Conservation (phyloP, 2,329 filamentous ascomycete species). For the Fusarium domesticum region DNA sequence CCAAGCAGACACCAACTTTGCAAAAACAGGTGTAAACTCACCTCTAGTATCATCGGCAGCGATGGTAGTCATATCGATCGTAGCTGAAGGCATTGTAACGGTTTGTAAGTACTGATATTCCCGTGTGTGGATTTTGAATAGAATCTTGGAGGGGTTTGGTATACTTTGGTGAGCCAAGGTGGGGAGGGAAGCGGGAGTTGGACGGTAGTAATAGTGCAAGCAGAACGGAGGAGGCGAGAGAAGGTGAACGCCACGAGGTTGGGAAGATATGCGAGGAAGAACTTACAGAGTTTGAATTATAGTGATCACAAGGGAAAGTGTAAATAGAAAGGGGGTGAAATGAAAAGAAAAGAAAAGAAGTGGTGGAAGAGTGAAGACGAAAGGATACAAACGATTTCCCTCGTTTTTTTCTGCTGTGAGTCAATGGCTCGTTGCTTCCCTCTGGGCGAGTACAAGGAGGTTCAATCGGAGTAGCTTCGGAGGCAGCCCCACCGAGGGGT, state of each 20-base stretch:
- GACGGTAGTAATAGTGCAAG: conserved; percentile 9
- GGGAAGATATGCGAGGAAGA: conserved; percentile 7
- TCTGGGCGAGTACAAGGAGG: conserved; percentile 2
- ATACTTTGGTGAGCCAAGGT: conserved; percentile 11
- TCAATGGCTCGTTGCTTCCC: conserved; percentile 16
- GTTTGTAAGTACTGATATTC: conserved; percentile 19
- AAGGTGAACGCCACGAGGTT: conserved; percentile 16
- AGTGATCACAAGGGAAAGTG: background rate
- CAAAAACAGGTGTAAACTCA: conserved; percentile 28
- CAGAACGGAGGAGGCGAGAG: conserved; percentile 11
- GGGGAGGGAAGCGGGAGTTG: conserved; percentile 2
- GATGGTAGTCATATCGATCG: conserved; percentile 40
- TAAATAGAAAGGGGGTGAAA: background rate
- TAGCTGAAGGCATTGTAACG: conserved; percentile 37
- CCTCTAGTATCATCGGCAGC: conserved; percentile 46
- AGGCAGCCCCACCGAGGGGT: conserved; percentile 31
- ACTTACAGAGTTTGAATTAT: background rate
- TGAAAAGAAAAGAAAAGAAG: background rate
- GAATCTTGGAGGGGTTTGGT: conserved; percentile 17
- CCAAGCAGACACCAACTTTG: background rate
- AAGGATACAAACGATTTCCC: conserved; percentile 4
- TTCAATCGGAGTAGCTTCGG: conserved; percentile 31
- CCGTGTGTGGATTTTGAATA: conserved; percentile 13
- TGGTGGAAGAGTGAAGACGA: conserved; percentile 6
- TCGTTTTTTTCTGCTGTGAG: conserved; percentile 18